Base-by-base conservation (phyloP, 2,329 filamentous ascomycete species). In the Penicillium capsulatum region DNA sequence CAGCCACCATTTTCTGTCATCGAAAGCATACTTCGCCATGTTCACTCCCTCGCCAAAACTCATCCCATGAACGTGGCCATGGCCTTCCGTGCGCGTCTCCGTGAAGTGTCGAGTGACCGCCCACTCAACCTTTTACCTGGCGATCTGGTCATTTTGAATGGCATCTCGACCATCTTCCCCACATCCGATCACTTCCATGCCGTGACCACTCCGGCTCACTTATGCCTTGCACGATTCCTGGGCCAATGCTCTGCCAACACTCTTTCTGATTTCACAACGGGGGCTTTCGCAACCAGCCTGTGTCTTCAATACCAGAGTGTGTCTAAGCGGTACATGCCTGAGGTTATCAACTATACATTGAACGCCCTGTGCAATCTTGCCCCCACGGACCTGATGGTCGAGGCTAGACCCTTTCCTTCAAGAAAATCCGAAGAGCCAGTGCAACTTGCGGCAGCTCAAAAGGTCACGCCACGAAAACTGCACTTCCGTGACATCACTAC, bases 161-260 rank as follows among this genome's bases (percentile, higher is more conserved):
- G 87, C 0, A 79, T 96, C 44, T 81, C 83, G 28, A 81, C 81
- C 2, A 85, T 94, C 37, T 98, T 94, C 58, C 90, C 92, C 3
- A 95, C 92, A 0, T 96, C 90, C 0, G 92, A 98, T 65, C 90
- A 97, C 66, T 98, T 97, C 66, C 92, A 98, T 57, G 84, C 92
- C 54, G 87, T 97, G 24, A 84, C 88, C 28, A 98, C 92, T 2
- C 92, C 92, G 2, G 85, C 91, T 1, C 84, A 88, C 66, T 79
- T 96, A 4, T 77, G 83, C n/a, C 86, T 97, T 65, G 79, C 78
- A 9, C 80, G 87, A 38, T 96, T 86, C 65, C 75, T 98, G 17
- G 87, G 84, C 1, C 81, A 95, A 53, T 87, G 81, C 40, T 74
- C 83, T 0, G 81, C 88, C 0, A 72, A 78, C 30, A 72, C 69